A percentile compares a stretch with the other conserved stretches of the same genome.
These are phyloP conservation scores for Backusella parvicylindrica DNA, from an alignment of 192 early-diverging fungal genomes.

Conservation along the genomic window DNA sequence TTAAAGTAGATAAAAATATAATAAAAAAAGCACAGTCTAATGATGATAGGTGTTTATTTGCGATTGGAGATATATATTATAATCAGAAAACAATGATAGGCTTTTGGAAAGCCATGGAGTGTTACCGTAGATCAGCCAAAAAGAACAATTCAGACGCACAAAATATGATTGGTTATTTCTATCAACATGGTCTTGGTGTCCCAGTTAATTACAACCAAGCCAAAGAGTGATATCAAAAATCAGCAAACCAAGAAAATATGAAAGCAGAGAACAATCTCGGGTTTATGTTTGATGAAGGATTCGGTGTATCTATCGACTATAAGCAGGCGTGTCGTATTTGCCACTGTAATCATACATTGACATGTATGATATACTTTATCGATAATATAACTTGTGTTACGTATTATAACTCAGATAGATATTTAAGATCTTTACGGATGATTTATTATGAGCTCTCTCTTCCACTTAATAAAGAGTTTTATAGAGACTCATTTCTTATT, in stretches of 20 bases:
- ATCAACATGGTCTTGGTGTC: constrained; percentile 54
- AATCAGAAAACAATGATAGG: not conserved
- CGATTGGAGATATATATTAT: not conserved
- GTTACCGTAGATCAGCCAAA: constrained; percentile 48
- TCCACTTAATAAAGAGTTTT: no score
- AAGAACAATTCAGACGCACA: constrained; percentile 48
- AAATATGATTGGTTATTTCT: constrained; percentile 55
- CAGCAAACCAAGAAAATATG: constrained; percentile 65
- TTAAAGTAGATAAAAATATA: not conserved
- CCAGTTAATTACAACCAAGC: constrained; percentile 44
- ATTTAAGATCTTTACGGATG: no score
- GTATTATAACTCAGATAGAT: no score
- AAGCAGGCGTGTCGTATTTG: no score
- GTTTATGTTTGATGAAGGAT: constrained; percentile 74
- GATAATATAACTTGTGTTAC: no score
- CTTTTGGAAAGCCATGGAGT: constrained; percentile 57
- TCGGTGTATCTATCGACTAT: constrained; percentile 52
- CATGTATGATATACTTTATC: no score
- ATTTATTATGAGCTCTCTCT: no score
- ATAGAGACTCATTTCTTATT: no score
- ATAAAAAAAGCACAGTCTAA: not conserved
- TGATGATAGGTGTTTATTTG: not conserved
- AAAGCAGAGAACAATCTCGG: constrained; percentile 77
- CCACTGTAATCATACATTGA: no score
- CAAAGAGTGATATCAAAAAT: constrained; percentile 56